These are phyloP conservation scores for Pythium utonaiense DNA, from an alignment of 352 stramenopile genomes.

Conservation along the genomic window DNA sequence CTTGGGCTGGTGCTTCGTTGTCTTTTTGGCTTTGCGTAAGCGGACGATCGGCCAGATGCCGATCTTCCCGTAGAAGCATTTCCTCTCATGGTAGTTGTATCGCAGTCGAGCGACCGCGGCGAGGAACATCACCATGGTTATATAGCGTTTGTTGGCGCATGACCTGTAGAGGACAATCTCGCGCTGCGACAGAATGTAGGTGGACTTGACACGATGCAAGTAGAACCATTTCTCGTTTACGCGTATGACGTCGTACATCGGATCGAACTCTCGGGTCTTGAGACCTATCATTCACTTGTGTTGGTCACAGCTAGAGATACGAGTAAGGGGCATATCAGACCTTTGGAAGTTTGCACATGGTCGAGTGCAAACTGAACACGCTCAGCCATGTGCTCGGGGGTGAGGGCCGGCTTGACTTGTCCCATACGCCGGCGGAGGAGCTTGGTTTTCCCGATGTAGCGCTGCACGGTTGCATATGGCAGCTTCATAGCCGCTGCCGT, in stretches of 20 bases:
- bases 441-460: conserved; percentile 16
- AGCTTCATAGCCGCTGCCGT: not conserved
- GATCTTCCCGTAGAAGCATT: conserved; percentile 15
- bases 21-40: not conserved
- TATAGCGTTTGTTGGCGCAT: conserved; percentile 23
- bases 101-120: conserved; percentile 13
- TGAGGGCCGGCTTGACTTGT: conserved; percentile 5
- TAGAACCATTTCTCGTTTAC: conserved; percentile 34
- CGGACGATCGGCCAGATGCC: conserved; percentile 13
- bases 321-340: not conserved
- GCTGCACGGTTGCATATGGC: conserved; percentile 2
- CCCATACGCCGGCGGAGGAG: not conserved
- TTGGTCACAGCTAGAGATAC: no score
- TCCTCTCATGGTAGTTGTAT: conserved; percentile 5
- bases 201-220: conserved; percentile 10
- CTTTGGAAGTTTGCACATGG: not conserved
- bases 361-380: not conserved
- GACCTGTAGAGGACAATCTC: conserved; percentile 11
- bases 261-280: conserved; percentile 8
- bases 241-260: conserved; percentile 20
- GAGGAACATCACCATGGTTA: conserved; percentile 32
- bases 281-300: no score
- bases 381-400: conserved; percentile 1
- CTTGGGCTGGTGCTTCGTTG: conserved; percentile 13
- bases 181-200: conserved; percentile 11